These are phyloP conservation scores for Paratrypanosoma confusum DNA, from an alignment of 208 protist species.

Conservation along the genomic window DNA sequence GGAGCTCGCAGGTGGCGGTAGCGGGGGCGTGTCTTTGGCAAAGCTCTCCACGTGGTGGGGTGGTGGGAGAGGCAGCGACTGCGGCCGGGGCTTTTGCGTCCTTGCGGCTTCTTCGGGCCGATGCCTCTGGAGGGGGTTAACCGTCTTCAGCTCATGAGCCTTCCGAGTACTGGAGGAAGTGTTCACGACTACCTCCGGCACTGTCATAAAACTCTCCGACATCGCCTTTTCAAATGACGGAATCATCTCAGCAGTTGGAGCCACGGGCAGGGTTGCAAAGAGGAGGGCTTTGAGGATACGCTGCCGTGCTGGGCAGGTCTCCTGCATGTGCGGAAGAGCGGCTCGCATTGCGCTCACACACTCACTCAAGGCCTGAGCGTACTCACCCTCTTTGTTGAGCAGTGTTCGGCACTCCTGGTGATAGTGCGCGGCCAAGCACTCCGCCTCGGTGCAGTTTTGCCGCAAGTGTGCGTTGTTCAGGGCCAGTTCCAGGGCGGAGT, in stretches of 20 bases:
- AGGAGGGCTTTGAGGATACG: constrained; percentile 33
- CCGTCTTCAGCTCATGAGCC: no score
- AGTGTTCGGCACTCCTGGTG: constrained; percentile 53
- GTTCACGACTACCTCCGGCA: no score
- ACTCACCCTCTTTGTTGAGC: constrained; percentile 46
- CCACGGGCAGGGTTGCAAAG: constrained; percentile 46
- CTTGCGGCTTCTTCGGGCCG: no score
- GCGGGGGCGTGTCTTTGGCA: no score
- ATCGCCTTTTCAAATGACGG: constrained; percentile 32
- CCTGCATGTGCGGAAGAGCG: constrained; percentile 20
- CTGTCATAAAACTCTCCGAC: no score
- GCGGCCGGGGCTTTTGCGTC: no score
- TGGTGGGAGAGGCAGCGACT: no score
- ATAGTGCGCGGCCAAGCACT: constrained; percentile 72
- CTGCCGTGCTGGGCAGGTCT: constrained; percentile 8
- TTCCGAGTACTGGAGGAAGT: no score
- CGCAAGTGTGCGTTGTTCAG: constrained; percentile 60
- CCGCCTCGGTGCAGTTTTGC: constrained; percentile 69
- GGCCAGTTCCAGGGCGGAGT: constrained; percentile 48
- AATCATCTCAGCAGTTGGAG: constrained; percentile 45
- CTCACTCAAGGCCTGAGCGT: constrained; percentile 41
- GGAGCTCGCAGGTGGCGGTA: no score
- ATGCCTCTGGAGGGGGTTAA: no score
- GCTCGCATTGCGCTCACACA: constrained; percentile 32
- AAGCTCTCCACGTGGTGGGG: no score